phyloP scores from a whole-genome alignment of 2,329 filamentous ascomycete species.

The Penicillium brevicompactum region DNA sequence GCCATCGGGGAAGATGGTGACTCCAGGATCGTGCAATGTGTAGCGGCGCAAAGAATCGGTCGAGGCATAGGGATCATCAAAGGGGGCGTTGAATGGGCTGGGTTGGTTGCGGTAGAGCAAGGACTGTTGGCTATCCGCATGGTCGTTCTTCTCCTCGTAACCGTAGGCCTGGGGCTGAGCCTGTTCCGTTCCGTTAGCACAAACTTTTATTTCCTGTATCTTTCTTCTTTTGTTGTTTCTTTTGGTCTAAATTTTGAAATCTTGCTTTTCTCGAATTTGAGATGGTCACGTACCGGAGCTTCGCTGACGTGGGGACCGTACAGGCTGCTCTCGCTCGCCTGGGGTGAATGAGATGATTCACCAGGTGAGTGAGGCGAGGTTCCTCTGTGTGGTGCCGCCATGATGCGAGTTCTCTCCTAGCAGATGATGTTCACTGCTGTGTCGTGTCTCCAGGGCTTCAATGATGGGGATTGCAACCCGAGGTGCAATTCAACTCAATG shows the following conservation, averaged over 20 bases:
- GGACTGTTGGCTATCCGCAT: conserved; percentile 27
- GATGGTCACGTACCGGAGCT: conserved; percentile 12
- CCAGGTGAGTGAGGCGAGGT: conserved; percentile 25
- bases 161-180: conserved; percentile 14
- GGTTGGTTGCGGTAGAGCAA: conserved; percentile 39
- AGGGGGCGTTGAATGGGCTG: conserved; percentile 48
- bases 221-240: background rate
- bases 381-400: conserved; percentile 18
- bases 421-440: background rate
- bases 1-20: conserved; percentile 55
- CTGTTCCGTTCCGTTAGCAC: background rate
- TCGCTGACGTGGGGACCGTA: conserved; percentile 11
- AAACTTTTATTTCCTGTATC: background rate
- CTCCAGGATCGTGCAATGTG: conserved; percentile 52
- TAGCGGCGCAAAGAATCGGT: conserved; percentile 35
- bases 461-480: background rate
- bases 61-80: conserved; percentile 50
- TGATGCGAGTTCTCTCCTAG: conserved; percentile 16
- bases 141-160: conserved; percentile 26
- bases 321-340: conserved; percentile 19
- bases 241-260: background rate
- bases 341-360: conserved; percentile 20
- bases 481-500: background rate
- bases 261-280: background rate
- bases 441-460: background rate